Conservation (phyloP, 2,329 filamentous ascomycete species). For the Macrophomina pseudophaseolina region DNA sequence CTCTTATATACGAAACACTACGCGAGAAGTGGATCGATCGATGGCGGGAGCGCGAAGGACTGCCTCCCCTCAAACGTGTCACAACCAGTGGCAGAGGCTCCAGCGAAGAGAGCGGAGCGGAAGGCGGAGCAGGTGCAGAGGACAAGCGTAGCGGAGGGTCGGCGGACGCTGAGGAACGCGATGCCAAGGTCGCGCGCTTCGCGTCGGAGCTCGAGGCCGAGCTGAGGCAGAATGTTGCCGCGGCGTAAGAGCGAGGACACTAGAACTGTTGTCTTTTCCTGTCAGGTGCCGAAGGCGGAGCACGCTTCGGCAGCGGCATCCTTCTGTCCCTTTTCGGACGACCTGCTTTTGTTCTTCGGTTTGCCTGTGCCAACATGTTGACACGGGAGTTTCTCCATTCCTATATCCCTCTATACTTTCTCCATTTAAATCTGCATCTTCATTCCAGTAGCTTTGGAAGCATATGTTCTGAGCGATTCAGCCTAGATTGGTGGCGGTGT, state of each 20-base stretch:
- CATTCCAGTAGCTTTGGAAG: not conserved
- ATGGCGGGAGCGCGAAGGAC: conserved; percentile 34
- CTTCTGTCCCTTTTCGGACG: not conserved
- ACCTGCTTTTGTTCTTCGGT: not conserved
- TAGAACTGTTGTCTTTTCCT: not conserved
- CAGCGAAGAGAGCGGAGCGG: conserved; percentile 8
- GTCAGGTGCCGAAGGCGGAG: not conserved
- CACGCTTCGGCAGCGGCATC: not conserved
- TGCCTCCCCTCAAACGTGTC: conserved; percentile 5
- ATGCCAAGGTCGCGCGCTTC: conserved; percentile 23
- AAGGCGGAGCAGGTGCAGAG: not conserved
- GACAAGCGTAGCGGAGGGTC: not conserved
- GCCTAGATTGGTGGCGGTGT: conserved; percentile 8
- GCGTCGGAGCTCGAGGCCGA: conserved; percentile 21
- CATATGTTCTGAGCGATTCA: not conserved
- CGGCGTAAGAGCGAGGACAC: not conserved
- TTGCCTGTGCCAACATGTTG: not conserved
- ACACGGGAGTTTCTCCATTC: not conserved
- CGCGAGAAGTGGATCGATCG: conserved; percentile 72
- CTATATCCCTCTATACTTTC: not conserved
- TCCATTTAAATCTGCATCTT: not conserved
- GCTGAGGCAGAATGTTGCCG: conserved; percentile 17
- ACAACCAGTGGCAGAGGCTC: not conserved
- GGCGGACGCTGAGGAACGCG: conserved; percentile 6
- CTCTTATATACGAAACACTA: conserved; percentile 88